Base-by-base conservation (phyloP, 257 asterid genomes). In the Nicotiana attenuata region DNA sequence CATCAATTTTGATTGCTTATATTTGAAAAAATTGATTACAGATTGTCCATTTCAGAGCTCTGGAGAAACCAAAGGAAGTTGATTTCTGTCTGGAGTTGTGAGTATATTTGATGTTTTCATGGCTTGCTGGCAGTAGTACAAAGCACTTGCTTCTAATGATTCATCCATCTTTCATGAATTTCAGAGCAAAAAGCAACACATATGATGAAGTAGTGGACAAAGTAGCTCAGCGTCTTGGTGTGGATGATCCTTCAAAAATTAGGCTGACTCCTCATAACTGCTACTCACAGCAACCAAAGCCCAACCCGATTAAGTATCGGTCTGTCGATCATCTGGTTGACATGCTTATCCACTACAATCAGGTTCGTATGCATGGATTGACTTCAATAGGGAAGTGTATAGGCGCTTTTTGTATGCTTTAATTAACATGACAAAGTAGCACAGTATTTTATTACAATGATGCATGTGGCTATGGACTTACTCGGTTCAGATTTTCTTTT, bases 201-300 rank as follows among this genome's bases (percentile, higher is more conserved):
- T 95, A 95, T 31, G 98, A 93, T 85, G 97, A 92, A 87, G 98
- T 95, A 63, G 99, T 92, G 86, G 98, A 91, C 77, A 93, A 84
- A 87, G 96, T 95, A 71, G 98, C 99, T 77, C 93, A 87, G 71
- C 93, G 78, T 83, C 92, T 95, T 87, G 89, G 89, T 80, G 83
- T 93, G 90, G 94, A 92, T 47, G 99, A 95, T 81, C 92, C 97
- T 80, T 92, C 98, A 3, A 95, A 95, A 87, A 91, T 95, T 71
- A 89, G 99, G 83, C 96, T 93, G 83, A 93, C 98, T 85, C 94
- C 98, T 82, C 99, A 95, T 88, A 95, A 93, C 84, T 95, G 99
- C 87, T 92, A 95, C 75, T 93, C 99, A 26, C 98, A 92, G 89
- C 99, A 92, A 87, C 98, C 99, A 7, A 95, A 95, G 87, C 98